A percentile compares a stretch with the other conserved stretches of the same genome.
phyloP scores from a whole-genome alignment of 2,329 filamentous ascomycete genomes.

The Dactylellina parvicollis region DNA sequence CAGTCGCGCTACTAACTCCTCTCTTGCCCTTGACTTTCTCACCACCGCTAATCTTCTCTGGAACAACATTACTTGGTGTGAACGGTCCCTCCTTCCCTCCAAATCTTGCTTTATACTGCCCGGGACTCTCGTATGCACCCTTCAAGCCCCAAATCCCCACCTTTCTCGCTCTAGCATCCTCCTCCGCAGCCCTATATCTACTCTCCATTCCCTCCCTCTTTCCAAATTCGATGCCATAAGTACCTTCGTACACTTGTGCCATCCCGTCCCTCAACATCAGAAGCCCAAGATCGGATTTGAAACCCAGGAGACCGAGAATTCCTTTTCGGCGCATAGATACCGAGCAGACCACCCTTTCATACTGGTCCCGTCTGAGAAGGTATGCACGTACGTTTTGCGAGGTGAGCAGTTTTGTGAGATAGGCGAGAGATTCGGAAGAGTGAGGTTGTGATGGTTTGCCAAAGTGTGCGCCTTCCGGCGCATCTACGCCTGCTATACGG shows the following conservation, averaged over 20 bases:
- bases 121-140: conserved; percentile 48
- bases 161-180: conserved; percentile 71
- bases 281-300: conserved; percentile 82
- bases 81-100: conserved; percentile 46
- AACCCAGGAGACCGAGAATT: conserved; percentile 65
- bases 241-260: conserved; percentile 87
- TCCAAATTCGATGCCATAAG: conserved; percentile 72
- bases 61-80: conserved; percentile 26
- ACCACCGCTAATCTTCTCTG: conserved; percentile 27
- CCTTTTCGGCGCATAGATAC: conserved; percentile 74
- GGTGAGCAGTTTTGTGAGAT: conserved; percentile 78
- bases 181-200: conserved; percentile 64
- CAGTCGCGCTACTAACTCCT: conserved; percentile 27
- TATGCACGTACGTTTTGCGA: conserved; percentile 80
- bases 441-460: conserved; percentile 87
- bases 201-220: conserved; percentile 69
- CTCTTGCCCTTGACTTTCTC: conserved; percentile 53
- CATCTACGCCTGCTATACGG: conserved; percentile 89
- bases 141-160: conserved; percentile 80
- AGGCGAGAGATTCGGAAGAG: conserved; percentile 80
- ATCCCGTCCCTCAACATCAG: conserved; percentile 87
- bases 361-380: conserved; percentile 87
- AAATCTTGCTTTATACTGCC: conserved; percentile 53
- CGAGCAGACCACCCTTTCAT: conserved; percentile 87
- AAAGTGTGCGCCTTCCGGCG: conserved; percentile 92